phyloP scores from a whole-genome alignment of 805 yeast species.

The Nakazawaea ambrosiae region DNA sequence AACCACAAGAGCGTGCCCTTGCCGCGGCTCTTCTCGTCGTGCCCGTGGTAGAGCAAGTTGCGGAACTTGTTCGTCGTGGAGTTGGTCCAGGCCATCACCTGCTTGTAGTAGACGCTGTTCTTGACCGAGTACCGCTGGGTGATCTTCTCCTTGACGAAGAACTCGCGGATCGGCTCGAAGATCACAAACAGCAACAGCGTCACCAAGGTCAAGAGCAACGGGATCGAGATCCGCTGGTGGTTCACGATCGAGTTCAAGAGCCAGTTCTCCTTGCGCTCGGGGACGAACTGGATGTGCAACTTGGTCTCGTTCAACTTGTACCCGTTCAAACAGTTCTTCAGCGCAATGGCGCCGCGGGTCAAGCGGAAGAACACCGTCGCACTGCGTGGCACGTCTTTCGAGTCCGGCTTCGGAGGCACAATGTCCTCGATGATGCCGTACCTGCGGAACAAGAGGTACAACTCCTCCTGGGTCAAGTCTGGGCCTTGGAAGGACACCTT shows the following conservation, averaged over 20 bases:
- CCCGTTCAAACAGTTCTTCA: slow-evolving; percentile 89
- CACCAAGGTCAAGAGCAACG: slow-evolving; percentile 66
- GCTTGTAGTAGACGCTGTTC: slow-evolving; percentile 28
- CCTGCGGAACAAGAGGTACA: slow-evolving; percentile 76
- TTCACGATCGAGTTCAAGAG: slow-evolving; percentile 52
- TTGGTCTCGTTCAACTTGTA: slow-evolving; percentile 54
- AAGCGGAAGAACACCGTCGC: slow-evolving; percentile 52
- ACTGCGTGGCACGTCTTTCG: slow-evolving; percentile 38
- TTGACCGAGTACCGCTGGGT: slow-evolving; percentile 49
- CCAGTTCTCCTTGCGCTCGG: slow-evolving; percentile 43
- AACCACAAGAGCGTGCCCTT: slow-evolving; percentile 46
- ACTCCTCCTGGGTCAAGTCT: slow-evolving; percentile 64
- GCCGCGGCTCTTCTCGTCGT: background rate
- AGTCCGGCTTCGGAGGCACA: slow-evolving; percentile 41
- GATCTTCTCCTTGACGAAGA: slow-evolving; percentile 68
- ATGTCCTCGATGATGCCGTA: slow-evolving; percentile 83
- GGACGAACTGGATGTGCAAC: slow-evolving; percentile 69
- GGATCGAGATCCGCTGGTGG: slow-evolving; percentile 81
- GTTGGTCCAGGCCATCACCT: slow-evolving; percentile 25
- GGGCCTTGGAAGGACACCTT: slow-evolving; percentile 73
- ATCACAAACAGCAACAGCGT: slow-evolving; percentile 79
- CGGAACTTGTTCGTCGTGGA: slow-evolving; percentile 16
- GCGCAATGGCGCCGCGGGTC: slow-evolving; percentile 68
- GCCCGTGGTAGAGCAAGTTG: background rate
- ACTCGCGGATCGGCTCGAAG: slow-evolving; percentile 90